These are phyloP conservation scores for Cryptococcus sp. DNA, from an alignment of 1,284 basidiomycete genomes.

Conservation along the genomic window DNA sequence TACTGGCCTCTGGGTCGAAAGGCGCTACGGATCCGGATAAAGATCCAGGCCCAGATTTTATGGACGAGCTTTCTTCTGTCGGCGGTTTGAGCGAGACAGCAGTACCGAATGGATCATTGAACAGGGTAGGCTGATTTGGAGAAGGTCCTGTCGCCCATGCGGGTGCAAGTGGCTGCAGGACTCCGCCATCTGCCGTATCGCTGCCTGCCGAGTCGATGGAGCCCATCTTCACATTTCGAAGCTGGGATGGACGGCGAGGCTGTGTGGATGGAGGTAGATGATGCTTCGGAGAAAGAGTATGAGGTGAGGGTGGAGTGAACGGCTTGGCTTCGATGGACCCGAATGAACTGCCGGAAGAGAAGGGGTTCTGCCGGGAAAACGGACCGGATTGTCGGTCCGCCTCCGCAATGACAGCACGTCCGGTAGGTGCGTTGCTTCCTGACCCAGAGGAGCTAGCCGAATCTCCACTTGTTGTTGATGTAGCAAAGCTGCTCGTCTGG, in stretches of 20 bases:
- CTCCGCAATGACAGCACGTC: constrained; percentile 17
- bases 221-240: constrained; percentile 48
- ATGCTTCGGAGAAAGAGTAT: constrained; percentile 38
- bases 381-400: constrained; percentile 25
- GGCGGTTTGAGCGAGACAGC: background rate
- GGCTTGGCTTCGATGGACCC: constrained; percentile 32
- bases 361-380: constrained; percentile 34
- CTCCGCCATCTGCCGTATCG: constrained; percentile 13
- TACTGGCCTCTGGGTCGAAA: background rate
- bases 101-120: constrained; percentile 47
- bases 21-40: background rate
- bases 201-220: constrained; percentile 35
- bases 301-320: constrained; percentile 39
- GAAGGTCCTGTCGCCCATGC: constrained; percentile 32
- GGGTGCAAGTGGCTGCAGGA: constrained; percentile 34
- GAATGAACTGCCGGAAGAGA: constrained; percentile 21
- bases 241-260: constrained; percentile 50
- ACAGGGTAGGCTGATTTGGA: constrained; percentile 28
- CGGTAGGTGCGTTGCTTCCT: background rate
- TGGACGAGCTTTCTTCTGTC: background rate
- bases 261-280: constrained; percentile 27
- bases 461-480: constrained; percentile 12
- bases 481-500: constrained; percentile 29
- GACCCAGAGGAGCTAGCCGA: constrained; percentile 20
- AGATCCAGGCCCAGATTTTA: background rate